A percentile compares a stretch with the other conserved stretches of the same genome.
Conservation (phyloP, 352 stramenopile species). For the Pythium chondricola region DNA sequence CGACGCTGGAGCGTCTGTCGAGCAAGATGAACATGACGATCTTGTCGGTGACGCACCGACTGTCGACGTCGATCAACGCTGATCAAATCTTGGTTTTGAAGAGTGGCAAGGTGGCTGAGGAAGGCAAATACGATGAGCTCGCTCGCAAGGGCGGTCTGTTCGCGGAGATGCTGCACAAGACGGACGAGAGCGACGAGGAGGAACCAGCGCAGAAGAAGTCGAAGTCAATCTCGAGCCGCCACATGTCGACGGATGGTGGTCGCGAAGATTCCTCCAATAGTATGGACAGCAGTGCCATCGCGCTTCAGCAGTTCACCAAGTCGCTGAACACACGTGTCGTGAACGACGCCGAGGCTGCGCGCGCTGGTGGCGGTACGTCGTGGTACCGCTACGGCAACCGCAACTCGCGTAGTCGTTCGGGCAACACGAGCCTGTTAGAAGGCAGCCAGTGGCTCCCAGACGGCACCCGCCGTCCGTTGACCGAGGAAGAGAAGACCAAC, state of each 20-base stretch:
- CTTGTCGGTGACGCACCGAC: conserved; percentile 85
- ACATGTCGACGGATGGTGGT: conserved; percentile 3
- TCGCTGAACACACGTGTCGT: conserved; percentile 67
- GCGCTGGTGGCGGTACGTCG: conserved; percentile 35
- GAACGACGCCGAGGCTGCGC: conserved; percentile 43
- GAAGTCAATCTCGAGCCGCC: conserved; percentile 12
- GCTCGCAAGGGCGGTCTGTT: conserved; percentile 69
- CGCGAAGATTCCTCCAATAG: conserved; percentile 1
- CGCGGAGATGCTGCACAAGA: conserved; percentile 83
- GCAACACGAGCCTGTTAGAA: conserved; percentile 53
- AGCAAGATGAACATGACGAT: conserved; percentile 88
- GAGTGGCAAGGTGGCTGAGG: conserved; percentile 64
- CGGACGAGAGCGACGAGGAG: conserved; percentile 47
- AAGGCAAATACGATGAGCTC: conserved; percentile 69
- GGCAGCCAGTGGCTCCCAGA: conserved; percentile 29
- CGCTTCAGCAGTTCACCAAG: conserved; percentile 83
- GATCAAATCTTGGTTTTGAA: conserved; percentile 82
- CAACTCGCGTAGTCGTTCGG: conserved; percentile 54
- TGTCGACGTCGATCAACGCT: conserved; percentile 73
- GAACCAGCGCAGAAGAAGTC: conserved; percentile 22
- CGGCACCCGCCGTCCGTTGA: conserved; percentile 26
- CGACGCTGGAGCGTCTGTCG: conserved; percentile 71
- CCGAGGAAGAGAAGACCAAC: conserved; percentile 59
- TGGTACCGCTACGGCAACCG: conserved; percentile 80
- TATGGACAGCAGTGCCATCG: conserved; percentile 38